Conservation (phyloP, 1,139 yeast species). For the Arxiozyma heterogenica region DNA sequence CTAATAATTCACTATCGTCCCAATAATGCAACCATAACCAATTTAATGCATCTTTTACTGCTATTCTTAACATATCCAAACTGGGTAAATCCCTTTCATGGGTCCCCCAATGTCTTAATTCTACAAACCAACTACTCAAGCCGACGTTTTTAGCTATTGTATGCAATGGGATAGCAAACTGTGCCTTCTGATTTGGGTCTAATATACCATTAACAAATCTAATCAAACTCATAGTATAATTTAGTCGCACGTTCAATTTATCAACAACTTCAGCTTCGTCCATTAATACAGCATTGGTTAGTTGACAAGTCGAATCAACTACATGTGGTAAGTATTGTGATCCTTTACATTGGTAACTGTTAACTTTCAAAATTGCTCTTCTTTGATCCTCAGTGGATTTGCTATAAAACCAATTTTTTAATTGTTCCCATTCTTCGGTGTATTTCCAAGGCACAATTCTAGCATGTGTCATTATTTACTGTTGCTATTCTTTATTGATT, state of each 20-base stretch:
- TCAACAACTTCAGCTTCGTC: slow-evolving; percentile 30
- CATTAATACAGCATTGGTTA: slow-evolving; percentile 44
- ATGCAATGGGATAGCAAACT: slow-evolving; percentile 70
- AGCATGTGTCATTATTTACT: neutral
- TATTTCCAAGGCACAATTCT: slow-evolving; percentile 41
- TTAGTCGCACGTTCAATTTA: slow-evolving; percentile 13
- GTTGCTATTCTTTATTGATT: neutral
- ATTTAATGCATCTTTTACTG: slow-evolving; percentile 49
- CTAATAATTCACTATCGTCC: slow-evolving; percentile 35
- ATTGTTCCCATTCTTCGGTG: slow-evolving; percentile 40
- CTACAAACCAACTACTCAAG: slow-evolving; percentile 80
- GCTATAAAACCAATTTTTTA: slow-evolving; percentile 54
- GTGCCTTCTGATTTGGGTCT: slow-evolving; percentile 78
- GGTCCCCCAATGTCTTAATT: slow-evolving; percentile 81
- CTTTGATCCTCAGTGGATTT: slow-evolving; percentile 28
- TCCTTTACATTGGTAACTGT: slow-evolving; percentile 57
- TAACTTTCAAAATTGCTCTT: slow-evolving; percentile 52
- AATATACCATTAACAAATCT: slow-evolving; percentile 86
- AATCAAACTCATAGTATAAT: slow-evolving; percentile 58
- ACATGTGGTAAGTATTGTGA: slow-evolving; percentile 58
- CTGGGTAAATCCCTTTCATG: slow-evolving; percentile 74
- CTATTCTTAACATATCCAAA: slow-evolving; percentile 51
- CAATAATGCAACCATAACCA: slow-evolving; percentile 80
- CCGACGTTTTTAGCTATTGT: slow-evolving; percentile 59
- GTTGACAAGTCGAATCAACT: slow-evolving; percentile 59